Base-by-base conservation (phyloP, 768 basidiomycete genomes). In the Hypholoma fasciculare region DNA sequence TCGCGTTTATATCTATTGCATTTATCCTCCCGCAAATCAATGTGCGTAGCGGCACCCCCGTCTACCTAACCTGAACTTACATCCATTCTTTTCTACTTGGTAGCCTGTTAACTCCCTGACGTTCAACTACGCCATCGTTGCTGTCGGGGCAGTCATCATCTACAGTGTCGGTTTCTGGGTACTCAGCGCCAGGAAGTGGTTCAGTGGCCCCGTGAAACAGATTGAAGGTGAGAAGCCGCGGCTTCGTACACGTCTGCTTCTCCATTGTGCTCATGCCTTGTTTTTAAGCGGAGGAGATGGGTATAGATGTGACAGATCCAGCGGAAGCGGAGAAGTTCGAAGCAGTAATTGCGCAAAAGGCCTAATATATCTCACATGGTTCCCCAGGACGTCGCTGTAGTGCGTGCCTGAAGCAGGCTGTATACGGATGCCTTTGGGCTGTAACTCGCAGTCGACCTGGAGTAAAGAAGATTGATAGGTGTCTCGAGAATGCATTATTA, bases 11-110 rank as follows among this genome's bases (percentile, higher is more conserved):
- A 62, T 76, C 87, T 5, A 84, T 92, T 64, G 83, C 78, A 5
- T 92, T 92, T 70, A 84, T 90, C 63, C 78, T 93, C 1, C 89
- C 88, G 7, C 81, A 86, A 70, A 72, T 81, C 27, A 90, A 87
- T 65, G 83, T 82, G 61, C 48, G 48, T 46, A 46, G 5, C 58
- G 78, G 62, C 9, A 36, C 9, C 9, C 30, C 30, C 50, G n/a
- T 14, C 27, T 49, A 43, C 44, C 4, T 34, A 42, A 16, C 42
- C 5, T 13, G n/a, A 12, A 13, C 8, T 36, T 14, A 43, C 23
- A 14, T 47, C 17, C 34, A 8, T 16, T 14, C n/a, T 7, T 34
- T 6, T 4, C 12, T 23, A 23, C 9, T 34, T 37, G 19, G 1
- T 60, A 84, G 82, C 88, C 88, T 7, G 88, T 92, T 48, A 73